Evolutionary conservation across 2,329 filamentous ascomycete species (phyloP), one percentile per base, ranked within the genome.

Genomic region (Penicillium brasilianum): DNA sequence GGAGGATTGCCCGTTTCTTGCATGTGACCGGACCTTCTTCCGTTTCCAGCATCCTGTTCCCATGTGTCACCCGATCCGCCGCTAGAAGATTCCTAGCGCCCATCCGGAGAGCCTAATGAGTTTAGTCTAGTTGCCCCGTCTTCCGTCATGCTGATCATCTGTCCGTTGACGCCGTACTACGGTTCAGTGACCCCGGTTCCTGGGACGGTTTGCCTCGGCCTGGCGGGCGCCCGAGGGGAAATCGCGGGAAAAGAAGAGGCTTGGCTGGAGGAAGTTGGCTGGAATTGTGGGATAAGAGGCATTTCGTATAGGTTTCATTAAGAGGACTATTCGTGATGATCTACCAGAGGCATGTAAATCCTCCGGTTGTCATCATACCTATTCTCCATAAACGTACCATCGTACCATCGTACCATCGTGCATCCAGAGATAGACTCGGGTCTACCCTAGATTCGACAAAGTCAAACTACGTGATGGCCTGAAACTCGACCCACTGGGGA

Each of bases 201-300:
- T 44, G 32, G 22, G n/a, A 32, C 22, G 28, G 46, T 34, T 50
- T 55, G 51, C 65, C 58, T 65, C 64, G 62, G 62, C 49, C 56
- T 49, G 30, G 18, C 36, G 34, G 14, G 22, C 50, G 30, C 43
- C 62, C 43, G 55, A 41, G 55, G 44, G 20, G 32, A 52, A 51
- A 36, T 20, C 14, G 32, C 49, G 49, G 49, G 49, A 51, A 51
- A 51, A 36, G 30, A 36, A 10, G 30, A 16, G 11, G 50, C 50
- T 52, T 25, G 34, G 41, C 43, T 36, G 25, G 25, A n/a, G 25
- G 25, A 28, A 6, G 3, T 28, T 28, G 3, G 6, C 6, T 3
- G 25, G 25, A 28, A 28, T 28, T 28, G 3, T 28, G 25, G 25
- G 25, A 28, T 28, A 28, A 28, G 25, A 28, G 25, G 3, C 25